phyloP scores from a whole-genome alignment of 2,329 filamentous ascomycete species.

The Sporothrix protearum region DNA sequence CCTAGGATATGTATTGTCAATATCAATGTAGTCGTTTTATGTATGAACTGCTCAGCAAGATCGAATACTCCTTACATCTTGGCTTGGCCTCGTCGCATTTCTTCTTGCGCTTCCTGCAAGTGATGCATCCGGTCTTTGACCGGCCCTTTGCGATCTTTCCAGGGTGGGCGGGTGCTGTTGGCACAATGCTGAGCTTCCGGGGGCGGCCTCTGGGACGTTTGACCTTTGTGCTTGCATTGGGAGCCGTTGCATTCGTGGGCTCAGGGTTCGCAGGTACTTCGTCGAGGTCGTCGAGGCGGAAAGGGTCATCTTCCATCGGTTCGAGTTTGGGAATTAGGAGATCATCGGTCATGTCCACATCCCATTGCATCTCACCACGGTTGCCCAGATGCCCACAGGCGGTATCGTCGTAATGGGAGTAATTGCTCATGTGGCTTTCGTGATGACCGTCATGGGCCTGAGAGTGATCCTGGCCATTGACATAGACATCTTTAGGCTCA shows the following conservation, averaged over 20 bases:
- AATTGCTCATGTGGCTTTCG: not conserved
- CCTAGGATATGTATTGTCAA: slow-evolving; percentile 44
- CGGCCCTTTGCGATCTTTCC: slow-evolving; percentile 74
- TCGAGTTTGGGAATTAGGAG: slow-evolving; percentile 54
- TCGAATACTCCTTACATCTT: slow-evolving; percentile 62
- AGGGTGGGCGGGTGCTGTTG: slow-evolving; percentile 47
- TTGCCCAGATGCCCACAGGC: slow-evolving; percentile 31
- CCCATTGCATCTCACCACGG: slow-evolving; percentile 46
- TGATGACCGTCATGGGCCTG: not conserved
- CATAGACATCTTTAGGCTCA: slow-evolving; percentile 45
- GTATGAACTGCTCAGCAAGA: no score
- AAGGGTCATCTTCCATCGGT: slow-evolving; percentile 52
- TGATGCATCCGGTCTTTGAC: slow-evolving; percentile 66
- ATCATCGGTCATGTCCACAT: slow-evolving; percentile 45
- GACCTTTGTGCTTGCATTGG: slow-evolving; percentile 39
- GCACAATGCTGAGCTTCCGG: slow-evolving; percentile 70
- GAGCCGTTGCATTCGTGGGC: slow-evolving; percentile 29
- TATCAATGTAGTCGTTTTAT: no score
- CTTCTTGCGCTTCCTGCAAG: slow-evolving; percentile 66
- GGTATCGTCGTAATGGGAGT: slow-evolving; percentile 17
- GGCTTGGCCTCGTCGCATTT: slow-evolving; percentile 69
- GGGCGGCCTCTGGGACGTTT: slow-evolving; percentile 75
- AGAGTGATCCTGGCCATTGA: slow-evolving; percentile 33
- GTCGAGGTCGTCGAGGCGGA: slow-evolving; percentile 52
- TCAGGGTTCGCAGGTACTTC: slow-evolving; percentile 40